Percentiles rank a stretch among this genome's conserved stretches.
Evolutionary conservation across 2,329 filamentous ascomycete species (phyloP).

Genomic region (Monilinia fructigena): DNA sequence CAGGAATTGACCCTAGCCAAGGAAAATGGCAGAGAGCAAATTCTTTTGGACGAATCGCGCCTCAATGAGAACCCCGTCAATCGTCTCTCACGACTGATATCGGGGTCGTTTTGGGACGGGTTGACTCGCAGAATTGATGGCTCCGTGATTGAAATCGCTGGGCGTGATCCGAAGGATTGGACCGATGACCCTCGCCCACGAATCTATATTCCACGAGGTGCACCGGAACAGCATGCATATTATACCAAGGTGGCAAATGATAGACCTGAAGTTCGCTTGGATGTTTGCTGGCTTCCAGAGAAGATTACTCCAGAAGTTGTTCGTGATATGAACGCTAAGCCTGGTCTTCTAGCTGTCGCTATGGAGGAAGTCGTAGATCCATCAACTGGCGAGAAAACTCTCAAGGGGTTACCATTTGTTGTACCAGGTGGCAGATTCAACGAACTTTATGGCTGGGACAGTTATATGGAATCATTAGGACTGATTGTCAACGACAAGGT

Average conservation of each 20-base stretch:
- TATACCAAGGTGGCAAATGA: slow-evolving; percentile 78
- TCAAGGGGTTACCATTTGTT: slow-evolving; percentile 87
- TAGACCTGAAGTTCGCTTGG: slow-evolving; percentile 78
- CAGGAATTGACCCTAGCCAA: slow-evolving; percentile 93
- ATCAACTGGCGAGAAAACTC: slow-evolving; percentile 64
- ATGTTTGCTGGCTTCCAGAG: slow-evolving; percentile 77
- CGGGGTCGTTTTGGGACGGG: slow-evolving; percentile 88
- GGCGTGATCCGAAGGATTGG: slow-evolving; percentile 92
- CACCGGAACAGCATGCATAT: slow-evolving; percentile 85
- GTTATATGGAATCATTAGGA: slow-evolving; percentile 95
- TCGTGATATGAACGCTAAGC: slow-evolving; percentile 78
- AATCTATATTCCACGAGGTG: slow-evolving; percentile 84
- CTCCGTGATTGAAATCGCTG: slow-evolving; percentile 81
- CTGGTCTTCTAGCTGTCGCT: slow-evolving; percentile 83
- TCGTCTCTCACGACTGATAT: slow-evolving; percentile 80
- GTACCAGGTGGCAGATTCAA: slow-evolving; percentile 97
- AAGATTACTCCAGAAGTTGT: slow-evolving; percentile 80
- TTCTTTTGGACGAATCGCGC: slow-evolving; percentile 85
- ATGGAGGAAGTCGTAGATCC: slow-evolving; percentile 75
- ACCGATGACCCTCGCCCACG: slow-evolving; percentile 83
- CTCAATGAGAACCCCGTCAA: slow-evolving; percentile 95
- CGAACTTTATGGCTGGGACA: slow-evolving; percentile 98
- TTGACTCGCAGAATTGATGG: slow-evolving; percentile 88
- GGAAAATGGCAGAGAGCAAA: slow-evolving; percentile 83
- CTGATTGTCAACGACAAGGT: slow-evolving; percentile 81